Base-by-base conservation (phyloP, 192 early-diverging fungal genomes). In the Coemansia sp. region DNA sequence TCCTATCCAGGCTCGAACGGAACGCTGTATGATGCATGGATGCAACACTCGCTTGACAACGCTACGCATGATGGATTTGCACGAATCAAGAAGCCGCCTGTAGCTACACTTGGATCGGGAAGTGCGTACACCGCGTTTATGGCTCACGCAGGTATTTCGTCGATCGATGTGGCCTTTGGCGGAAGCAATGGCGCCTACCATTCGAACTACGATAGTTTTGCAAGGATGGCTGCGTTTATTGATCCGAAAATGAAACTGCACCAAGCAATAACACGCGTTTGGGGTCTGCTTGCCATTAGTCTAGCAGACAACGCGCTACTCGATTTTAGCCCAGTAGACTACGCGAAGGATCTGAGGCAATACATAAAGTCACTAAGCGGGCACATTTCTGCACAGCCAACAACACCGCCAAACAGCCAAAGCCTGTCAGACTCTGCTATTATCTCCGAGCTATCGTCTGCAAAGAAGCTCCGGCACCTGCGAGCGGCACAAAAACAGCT, bases 151-250 rank as follows among this genome's bases (percentile, higher is more conserved):
- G 88, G 88, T 31, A 69, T 88, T 34, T 72, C 86, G 7, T 74
- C 83, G 20, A 47, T 88, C 4, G 74, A 83, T 58, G 22, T 89
- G 40, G 65, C 68, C 37, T 89, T 89, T 62, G 40, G 52, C 0
- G 82, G 82, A 29, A 63, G 67, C 23, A 59, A 74, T 37, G 87
- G 87, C 41, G 67, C 84, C 4, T 87, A 86, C 47, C 88, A 89
- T 64, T 85, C 83, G 42, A 88, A 87, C 66, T 89, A 88, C 64
- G 88, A 88, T 64, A 81, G 81, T 47, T 65, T 84, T 53, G 73
- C 84, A 50, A 84, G 86, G 67, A 85, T 88, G 83, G 62, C 72
- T 5, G 70, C 84, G 38, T 84, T 79, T 55, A 65, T 84, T 8
- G 85, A 88, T 58, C 81, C 85, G 15, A 67, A 74, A 9, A 84